Conservation (phyloP, 371 early-diverging fungal genomes). For the Gilbertella persicaria region DNA sequence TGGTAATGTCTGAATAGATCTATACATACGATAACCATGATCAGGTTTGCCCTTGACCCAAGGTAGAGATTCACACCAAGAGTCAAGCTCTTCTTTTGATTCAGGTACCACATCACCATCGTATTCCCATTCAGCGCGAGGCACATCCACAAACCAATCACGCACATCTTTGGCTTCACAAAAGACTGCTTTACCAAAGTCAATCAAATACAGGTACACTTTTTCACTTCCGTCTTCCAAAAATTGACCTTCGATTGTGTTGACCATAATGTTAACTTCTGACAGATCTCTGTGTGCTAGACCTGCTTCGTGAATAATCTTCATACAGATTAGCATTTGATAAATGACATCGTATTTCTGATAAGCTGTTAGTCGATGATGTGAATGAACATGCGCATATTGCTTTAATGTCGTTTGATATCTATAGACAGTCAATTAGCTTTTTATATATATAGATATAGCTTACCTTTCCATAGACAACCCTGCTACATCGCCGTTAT, state of each 20-base stretch:
- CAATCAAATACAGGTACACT: slow-evolving; percentile 60
- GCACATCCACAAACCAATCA: slow-evolving; percentile 60
- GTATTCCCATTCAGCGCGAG: slow-evolving; percentile 38
- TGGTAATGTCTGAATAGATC: slow-evolving; percentile 65
- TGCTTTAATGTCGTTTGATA: slow-evolving; percentile 61
- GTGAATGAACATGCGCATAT: slow-evolving; percentile 59
- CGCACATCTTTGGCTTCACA: slow-evolving; percentile 53
- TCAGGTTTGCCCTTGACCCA: slow-evolving; percentile 64
- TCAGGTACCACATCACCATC: slow-evolving; percentile 52
- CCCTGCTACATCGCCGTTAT: slow-evolving; percentile 50
- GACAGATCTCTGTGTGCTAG: slow-evolving; percentile 69
- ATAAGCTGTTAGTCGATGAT: slow-evolving; percentile 56
- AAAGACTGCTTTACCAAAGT: slow-evolving; percentile 70
- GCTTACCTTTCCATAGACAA: slow-evolving; percentile 50
- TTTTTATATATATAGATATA: too few relatives aligned
- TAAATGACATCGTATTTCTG: slow-evolving; percentile 62
- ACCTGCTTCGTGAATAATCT: slow-evolving; percentile 60
- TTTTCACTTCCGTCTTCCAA: slow-evolving; percentile 56
- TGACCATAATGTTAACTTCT: slow-evolving; percentile 72
- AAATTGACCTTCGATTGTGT: slow-evolving; percentile 40
- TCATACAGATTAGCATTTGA: slow-evolving; percentile 66
- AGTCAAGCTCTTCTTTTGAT: slow-evolving; percentile 47
- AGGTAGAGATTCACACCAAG: slow-evolving; percentile 52
- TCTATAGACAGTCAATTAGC: slow-evolving; percentile 11
- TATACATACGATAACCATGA: slow-evolving; percentile 65